A percentile compares a stretch with the other conserved stretches of the same genome.
phyloP scores from a whole-genome alignment of 768 basidiomycete genomes.

The Amanita molliuscula region DNA sequence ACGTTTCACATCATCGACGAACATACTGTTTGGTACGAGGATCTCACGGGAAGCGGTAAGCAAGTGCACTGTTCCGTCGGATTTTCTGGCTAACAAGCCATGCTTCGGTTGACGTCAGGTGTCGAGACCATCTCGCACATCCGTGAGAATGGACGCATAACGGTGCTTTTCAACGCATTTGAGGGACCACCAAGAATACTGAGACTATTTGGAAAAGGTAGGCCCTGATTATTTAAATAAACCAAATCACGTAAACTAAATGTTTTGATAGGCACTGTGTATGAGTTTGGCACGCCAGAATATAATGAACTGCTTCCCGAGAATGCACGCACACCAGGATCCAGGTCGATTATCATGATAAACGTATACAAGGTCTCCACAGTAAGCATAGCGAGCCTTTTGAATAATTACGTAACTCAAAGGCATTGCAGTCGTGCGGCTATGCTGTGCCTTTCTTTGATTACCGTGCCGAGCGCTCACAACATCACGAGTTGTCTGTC shows the following conservation, averaged over 20 bases:
- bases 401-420: background rate
- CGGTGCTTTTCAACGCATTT: constrained; percentile 53
- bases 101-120: constrained; percentile 14
- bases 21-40: constrained; percentile 62
- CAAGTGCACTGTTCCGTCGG: constrained; percentile 8
- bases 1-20: constrained; percentile 50
- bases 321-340: constrained; percentile 39
- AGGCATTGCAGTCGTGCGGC: constrained; percentile 47
- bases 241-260: background rate
- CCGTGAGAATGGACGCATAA: constrained; percentile 52
- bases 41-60: constrained; percentile 57
- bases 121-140: constrained; percentile 37
- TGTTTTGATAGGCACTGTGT: constrained; percentile 34
- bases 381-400: constrained; percentile 17
- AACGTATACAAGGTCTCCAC: constrained; percentile 48
- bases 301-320: constrained; percentile 42
- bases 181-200: constrained; percentile 49
- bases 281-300: constrained; percentile 55
- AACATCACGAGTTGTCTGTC: constrained; percentile 34
- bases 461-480: constrained; percentile 44
- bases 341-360: constrained; percentile 49
- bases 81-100: background rate
- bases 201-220: constrained; percentile 51
- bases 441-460: constrained; percentile 52
- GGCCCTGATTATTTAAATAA: background rate